Conservation (phyloP, 495 filamentous ascomycete genomes). For the Durotheca rogersii region DNA sequence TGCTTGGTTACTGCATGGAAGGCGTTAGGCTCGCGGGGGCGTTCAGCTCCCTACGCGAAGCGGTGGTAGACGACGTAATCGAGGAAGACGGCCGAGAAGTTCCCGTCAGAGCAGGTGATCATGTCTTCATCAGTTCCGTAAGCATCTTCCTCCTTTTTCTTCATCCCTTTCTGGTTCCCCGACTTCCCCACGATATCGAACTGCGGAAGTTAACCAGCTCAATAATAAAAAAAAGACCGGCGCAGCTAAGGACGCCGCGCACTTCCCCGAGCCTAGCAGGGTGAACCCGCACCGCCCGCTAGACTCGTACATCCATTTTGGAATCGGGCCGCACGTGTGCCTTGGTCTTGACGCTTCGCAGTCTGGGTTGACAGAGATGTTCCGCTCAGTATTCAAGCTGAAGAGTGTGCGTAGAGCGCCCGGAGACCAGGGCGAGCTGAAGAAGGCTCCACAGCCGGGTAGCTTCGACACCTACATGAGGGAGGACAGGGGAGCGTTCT, state of each 20-base stretch:
- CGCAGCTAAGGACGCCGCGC: conserved; percentile 58
- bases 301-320: conserved; percentile 68
- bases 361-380: conserved; percentile 66
- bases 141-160: no score
- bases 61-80: conserved; percentile 47
- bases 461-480: conserved; percentile 70
- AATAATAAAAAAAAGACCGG: no score
- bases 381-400: conserved; percentile 63
- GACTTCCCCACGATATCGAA: no score
- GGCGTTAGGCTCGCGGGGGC: conserved; percentile 51
- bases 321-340: conserved; percentile 60
- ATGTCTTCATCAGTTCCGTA: conserved; percentile 59
- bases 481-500: conserved; percentile 70
- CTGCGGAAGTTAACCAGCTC: no score
- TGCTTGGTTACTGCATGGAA: conserved; percentile 56
- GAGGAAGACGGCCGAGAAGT: conserved; percentile 55
- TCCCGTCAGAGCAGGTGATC: conserved; percentile 38
- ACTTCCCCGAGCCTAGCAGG: conserved; percentile 68
- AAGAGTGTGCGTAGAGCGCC: conserved; percentile 66
- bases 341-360: conserved; percentile 63
- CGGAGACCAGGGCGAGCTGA: conserved; percentile 69
- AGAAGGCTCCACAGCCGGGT: conserved; percentile 63
- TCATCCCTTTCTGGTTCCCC: no score
- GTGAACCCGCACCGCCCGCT: conserved; percentile 68
- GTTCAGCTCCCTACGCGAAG: conserved; percentile 54